These are phyloP conservation scores for Simmondsia chinensis DNA, from an alignment of 148 eudicot genomes.

Conservation along the genomic window DNA sequence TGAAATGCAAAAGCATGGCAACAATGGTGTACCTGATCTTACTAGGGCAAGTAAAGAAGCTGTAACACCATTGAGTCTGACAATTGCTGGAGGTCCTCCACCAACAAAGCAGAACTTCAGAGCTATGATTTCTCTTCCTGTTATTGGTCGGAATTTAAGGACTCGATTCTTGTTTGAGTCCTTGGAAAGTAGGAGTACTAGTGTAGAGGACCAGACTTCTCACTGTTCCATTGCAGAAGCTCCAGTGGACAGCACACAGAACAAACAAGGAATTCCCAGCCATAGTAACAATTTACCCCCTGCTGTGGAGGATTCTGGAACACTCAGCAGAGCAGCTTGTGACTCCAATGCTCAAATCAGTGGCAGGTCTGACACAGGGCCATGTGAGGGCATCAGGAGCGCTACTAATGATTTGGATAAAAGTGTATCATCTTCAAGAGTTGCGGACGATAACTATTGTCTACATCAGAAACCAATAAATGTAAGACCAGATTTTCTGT, in stretches of 20 bases:
- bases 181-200: constrained; percentile 12
- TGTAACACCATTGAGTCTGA: constrained; percentile 32
- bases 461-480: constrained; percentile 14
- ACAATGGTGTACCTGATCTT: constrained; percentile 14
- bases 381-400: constrained; percentile 12
- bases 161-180: constrained; percentile 42
- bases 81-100: constrained; percentile 93
- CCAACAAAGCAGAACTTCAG: constrained; percentile 74
- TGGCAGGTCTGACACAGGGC: constrained; percentile 13
- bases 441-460: constrained; percentile 11
- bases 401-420: constrained; percentile 10
- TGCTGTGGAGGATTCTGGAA: constrained; percentile 14
- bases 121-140: constrained; percentile 79
- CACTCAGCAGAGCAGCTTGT: constrained; percentile 4
- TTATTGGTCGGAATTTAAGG: constrained; percentile 79
- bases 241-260: constrained; percentile 11
- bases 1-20: constrained; percentile 13
- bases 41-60: constrained; percentile 14
- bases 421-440: constrained; percentile 9
- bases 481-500: constrained; percentile 16
- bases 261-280: constrained; percentile 12
- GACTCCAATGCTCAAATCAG: constrained; percentile 14
- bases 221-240: constrained; percentile 11
- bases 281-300: constrained; percentile 10
- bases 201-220: constrained; percentile 16